A percentile compares a stretch with the other conserved stretches of the same genome.
Evolutionary conservation across 2,329 filamentous ascomycete species (phyloP).

Genomic region (Clarireedia paspali): DNA sequence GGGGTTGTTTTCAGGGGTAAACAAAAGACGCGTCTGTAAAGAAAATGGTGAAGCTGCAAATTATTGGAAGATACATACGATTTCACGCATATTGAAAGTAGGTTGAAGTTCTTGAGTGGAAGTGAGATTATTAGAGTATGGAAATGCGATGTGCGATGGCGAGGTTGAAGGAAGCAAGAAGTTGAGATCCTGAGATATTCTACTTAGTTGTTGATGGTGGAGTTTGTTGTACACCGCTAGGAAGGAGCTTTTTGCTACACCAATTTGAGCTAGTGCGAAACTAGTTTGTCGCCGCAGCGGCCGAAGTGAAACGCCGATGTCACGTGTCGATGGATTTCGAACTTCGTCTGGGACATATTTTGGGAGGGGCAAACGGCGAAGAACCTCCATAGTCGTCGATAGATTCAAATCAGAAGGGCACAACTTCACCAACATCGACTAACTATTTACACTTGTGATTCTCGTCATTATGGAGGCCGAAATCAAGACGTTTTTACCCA

Average conservation of each 20-base stretch:
- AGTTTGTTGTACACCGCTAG: slow-evolving; percentile 14
- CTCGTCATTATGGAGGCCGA: slow-evolving; percentile 66
- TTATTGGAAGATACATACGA: slow-evolving; percentile 44
- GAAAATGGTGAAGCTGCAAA: neutral
- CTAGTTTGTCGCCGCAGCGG: neutral
- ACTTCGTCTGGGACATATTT: neutral
- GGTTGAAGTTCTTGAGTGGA: slow-evolving; percentile 16
- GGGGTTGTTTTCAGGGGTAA: slow-evolving; percentile 31
- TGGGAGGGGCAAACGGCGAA: neutral
- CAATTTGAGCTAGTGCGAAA: slow-evolving; percentile 1
- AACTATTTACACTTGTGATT: neutral
- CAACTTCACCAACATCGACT: neutral
- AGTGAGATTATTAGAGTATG: slow-evolving; percentile 7
- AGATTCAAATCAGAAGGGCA: neutral
- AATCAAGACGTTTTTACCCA: slow-evolving; percentile 75
- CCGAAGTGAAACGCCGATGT: neutral
- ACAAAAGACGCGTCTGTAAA: slow-evolving; percentile 33
- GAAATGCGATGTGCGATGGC: neutral
- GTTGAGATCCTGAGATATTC: slow-evolving; percentile 12
- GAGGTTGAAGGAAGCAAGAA: slow-evolving; percentile 19
- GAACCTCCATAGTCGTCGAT: neutral
- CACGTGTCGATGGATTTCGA: slow-evolving; percentile 2
- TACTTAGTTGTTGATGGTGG: slow-evolving; percentile 16
- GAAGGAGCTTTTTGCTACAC: slow-evolving; percentile 9
- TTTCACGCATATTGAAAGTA: slow-evolving; percentile 62